Conservation (phyloP, 1,284 basidiomycete species). For the Irpex rosettiformis region DNA sequence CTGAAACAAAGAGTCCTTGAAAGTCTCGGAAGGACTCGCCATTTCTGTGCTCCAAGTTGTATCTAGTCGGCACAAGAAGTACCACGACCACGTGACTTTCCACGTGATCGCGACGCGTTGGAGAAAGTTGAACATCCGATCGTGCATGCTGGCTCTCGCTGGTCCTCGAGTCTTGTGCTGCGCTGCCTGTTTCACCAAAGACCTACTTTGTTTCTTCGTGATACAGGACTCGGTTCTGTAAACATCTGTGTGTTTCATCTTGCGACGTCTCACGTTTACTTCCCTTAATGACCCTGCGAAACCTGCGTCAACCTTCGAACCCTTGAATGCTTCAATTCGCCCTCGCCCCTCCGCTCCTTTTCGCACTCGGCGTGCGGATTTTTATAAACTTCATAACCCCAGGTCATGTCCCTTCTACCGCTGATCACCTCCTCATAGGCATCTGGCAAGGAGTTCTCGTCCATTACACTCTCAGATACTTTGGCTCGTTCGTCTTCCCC, state of each 20-base stretch:
- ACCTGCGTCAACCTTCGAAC: neutral
- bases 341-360: slow-evolving; percentile 40
- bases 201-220: neutral
- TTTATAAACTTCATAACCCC: slow-evolving; percentile 49
- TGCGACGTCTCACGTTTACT: neutral
- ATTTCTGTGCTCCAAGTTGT: too few relatives aligned
- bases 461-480: slow-evolving; percentile 58
- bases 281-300: slow-evolving; percentile 5
- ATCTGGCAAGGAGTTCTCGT: slow-evolving; percentile 73
- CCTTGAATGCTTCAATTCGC: slow-evolving; percentile 34
- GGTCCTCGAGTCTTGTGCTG: too few relatives aligned
- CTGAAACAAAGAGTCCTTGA: too few relatives aligned
- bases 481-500: slow-evolving; percentile 48
- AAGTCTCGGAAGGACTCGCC: too few relatives aligned
- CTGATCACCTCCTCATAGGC: slow-evolving; percentile 63
- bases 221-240: neutral
- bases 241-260: neutral
- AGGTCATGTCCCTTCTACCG: slow-evolving; percentile 38
- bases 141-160: too few relatives aligned
- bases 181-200: neutral
- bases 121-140: neutral
- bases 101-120: neutral
- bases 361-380: slow-evolving; percentile 67
- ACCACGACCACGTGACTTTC: neutral
- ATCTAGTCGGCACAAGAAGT: too few relatives aligned